These are phyloP conservation scores for Colletotrichum navitas DNA, from an alignment of 2,329 filamentous ascomycete species.

Conservation along the genomic window DNA sequence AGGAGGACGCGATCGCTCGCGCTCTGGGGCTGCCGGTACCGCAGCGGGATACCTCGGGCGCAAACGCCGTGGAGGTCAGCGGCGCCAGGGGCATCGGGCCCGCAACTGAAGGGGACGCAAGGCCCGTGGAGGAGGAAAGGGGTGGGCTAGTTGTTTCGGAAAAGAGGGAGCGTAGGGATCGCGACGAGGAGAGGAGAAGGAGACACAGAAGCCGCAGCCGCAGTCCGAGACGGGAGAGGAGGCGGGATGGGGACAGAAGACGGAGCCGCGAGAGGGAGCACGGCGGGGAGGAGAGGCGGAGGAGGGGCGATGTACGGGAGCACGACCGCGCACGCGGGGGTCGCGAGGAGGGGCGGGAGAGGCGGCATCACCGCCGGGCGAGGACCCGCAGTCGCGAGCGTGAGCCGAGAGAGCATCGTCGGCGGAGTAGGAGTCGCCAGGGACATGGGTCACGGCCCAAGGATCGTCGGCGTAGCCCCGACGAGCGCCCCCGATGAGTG, in stretches of 20 bases:
- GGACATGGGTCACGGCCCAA: constrained; percentile 21
- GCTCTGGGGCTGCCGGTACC: constrained; percentile 85
- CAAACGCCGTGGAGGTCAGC: constrained; percentile 77
- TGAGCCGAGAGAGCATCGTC: constrained; percentile 33
- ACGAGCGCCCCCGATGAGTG: constrained; percentile 28
- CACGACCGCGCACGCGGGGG: constrained; percentile 23
- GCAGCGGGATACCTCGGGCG: constrained; percentile 67
- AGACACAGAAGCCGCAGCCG: constrained; percentile 55
- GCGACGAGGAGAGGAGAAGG: constrained; percentile 48
- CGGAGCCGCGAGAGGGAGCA: constrained; percentile 35
- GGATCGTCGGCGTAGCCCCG: constrained; percentile 33
- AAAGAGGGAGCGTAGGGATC: constrained; percentile 45
- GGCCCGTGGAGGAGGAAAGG: constrained; percentile 43
- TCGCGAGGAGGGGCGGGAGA: constrained; percentile 35
- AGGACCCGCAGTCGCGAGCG: constrained; percentile 31
- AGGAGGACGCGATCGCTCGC: constrained; percentile 88
- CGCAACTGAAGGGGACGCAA: constrained; percentile 43
- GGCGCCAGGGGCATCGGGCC: constrained; percentile 53
- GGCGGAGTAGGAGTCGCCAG: constrained; percentile 36
- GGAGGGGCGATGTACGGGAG: constrained; percentile 21
- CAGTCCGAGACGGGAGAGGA: constrained; percentile 46
- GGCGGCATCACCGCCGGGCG: constrained; percentile 24
- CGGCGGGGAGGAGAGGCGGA: constrained; percentile 25
- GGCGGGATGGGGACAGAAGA: constrained; percentile 44
- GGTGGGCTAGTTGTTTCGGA: constrained; percentile 43